These are phyloP conservation scores for Didymella sp. DNA, from an alignment of 2,329 filamentous ascomycete genomes.

Conservation along the genomic window DNA sequence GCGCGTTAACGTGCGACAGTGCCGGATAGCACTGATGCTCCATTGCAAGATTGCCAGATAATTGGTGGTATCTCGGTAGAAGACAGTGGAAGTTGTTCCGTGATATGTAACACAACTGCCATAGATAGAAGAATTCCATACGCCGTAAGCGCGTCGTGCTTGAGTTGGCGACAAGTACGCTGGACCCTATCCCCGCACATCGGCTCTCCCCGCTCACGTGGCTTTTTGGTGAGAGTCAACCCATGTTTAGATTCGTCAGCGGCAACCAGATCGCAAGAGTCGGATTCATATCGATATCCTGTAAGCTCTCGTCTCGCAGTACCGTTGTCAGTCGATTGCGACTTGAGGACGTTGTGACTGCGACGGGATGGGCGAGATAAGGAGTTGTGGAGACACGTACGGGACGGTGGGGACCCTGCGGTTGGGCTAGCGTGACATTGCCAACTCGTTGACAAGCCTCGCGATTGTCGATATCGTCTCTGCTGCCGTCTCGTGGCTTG, in stretches of 20 bases:
- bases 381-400: conserved; percentile 5
- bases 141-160: conserved; percentile 15
- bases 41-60: neutral
- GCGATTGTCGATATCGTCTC: neutral
- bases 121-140: conserved; percentile 6
- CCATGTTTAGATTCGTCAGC: neutral
- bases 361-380: neutral
- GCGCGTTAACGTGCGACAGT: neutral
- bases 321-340: neutral
- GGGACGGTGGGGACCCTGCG: neutral
- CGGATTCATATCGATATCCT: neutral
- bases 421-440: neutral
- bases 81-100: neutral
- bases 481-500: neutral
- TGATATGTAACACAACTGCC: neutral
- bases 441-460: conserved; percentile 2
- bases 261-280: neutral
- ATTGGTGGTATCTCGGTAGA: neutral
- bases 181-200: conserved; percentile 12
- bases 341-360: neutral
- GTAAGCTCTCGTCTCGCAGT: neutral
- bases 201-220: conserved; percentile 13
- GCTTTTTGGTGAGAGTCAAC: neutral
- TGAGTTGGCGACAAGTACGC: conserved; percentile 9
- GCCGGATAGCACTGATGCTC: neutral